Conservation (phyloP, 805 yeast genomes). For the Kluyveromyces wickerhamii region DNA sequence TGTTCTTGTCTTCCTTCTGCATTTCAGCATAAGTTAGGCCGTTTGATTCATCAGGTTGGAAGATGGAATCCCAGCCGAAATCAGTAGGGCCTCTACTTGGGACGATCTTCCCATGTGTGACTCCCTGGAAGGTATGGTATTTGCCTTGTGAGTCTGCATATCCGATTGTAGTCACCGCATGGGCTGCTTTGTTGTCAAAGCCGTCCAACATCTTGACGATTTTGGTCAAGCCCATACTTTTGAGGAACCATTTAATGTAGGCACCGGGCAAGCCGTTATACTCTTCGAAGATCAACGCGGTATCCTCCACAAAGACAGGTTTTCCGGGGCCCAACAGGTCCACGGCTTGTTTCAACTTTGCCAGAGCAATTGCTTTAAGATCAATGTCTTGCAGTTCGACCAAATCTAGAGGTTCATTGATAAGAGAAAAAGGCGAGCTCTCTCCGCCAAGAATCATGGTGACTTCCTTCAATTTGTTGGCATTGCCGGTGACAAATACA, state of each 20-base stretch:
- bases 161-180: conserved; percentile 88
- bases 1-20: conserved; percentile 67
- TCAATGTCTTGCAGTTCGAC: conserved; percentile 87
- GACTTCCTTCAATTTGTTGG: conserved; percentile 81
- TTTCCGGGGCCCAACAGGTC: conserved; percentile 48
- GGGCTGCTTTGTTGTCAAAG: conserved; percentile 77
- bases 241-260: conserved; percentile 85
- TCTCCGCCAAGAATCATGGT: conserved; percentile 49
- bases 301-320: conserved; percentile 92
- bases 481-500: conserved; percentile 81
- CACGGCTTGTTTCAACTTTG: conserved; percentile 66
- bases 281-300: conserved; percentile 80
- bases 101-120: conserved; percentile 75
- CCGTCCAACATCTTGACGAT: conserved; percentile 70
- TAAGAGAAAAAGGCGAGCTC: conserved; percentile 32
- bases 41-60: conserved; percentile 50
- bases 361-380: conserved; percentile 69
- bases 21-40: conserved; percentile 88
- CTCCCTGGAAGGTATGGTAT: conserved; percentile 77
- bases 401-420: conserved; percentile 64
- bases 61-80: conserved; percentile 94
- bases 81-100: conserved; percentile 64
- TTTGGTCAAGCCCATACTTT: conserved; percentile 66
- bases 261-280: conserved; percentile 90
- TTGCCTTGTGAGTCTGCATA: conserved; percentile 80